Percentiles rank a stretch among this genome's conserved stretches.
Evolutionary conservation across 164 flowering plant species (phyloP).

Genomic region (Macadamia tetraphylla): DNA sequence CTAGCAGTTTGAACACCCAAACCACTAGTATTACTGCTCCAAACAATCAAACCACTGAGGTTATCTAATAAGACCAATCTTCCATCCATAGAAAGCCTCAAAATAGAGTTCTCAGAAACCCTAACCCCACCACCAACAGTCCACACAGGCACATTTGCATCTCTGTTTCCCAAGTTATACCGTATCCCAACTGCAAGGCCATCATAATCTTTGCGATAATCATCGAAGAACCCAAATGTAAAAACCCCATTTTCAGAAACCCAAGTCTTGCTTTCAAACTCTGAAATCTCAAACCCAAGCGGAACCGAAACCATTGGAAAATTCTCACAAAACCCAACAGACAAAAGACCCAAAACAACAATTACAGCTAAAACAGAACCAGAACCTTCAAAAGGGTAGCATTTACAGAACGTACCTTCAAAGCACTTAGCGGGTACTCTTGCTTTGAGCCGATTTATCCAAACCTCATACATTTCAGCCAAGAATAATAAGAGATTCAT

Average conservation of each 20-base stretch:
- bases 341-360: slow-evolving; percentile 21
- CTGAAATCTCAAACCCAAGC: slow-evolving; percentile 35
- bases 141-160: slow-evolving; percentile 44
- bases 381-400: slow-evolving; percentile 9
- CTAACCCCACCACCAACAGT: slow-evolving; percentile 45
- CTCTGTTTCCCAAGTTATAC: slow-evolving; percentile 34
- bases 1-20: slow-evolving; percentile 41
- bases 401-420: slow-evolving; percentile 22
- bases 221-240: slow-evolving; percentile 45
- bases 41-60: slow-evolving; percentile 24
- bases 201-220: slow-evolving; percentile 23
- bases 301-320: slow-evolving; percentile 33
- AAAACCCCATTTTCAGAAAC: slow-evolving; percentile 53
- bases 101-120: slow-evolving; percentile 40
- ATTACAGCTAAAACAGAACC: slow-evolving; percentile 18
- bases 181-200: slow-evolving; percentile 38
- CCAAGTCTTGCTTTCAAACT: slow-evolving; percentile 33
- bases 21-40: slow-evolving; percentile 47
- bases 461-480: slow-evolving; percentile 19
- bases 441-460: neutral
- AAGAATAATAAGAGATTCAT: neutral
- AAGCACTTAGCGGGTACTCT: slow-evolving; percentile 18
- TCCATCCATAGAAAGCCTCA: slow-evolving; percentile 44
- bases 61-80: slow-evolving; percentile 36
- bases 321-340: slow-evolving; percentile 24